phyloP scores from a whole-genome alignment of 345 rosid genomes.

The Geranium brycei region DNA sequence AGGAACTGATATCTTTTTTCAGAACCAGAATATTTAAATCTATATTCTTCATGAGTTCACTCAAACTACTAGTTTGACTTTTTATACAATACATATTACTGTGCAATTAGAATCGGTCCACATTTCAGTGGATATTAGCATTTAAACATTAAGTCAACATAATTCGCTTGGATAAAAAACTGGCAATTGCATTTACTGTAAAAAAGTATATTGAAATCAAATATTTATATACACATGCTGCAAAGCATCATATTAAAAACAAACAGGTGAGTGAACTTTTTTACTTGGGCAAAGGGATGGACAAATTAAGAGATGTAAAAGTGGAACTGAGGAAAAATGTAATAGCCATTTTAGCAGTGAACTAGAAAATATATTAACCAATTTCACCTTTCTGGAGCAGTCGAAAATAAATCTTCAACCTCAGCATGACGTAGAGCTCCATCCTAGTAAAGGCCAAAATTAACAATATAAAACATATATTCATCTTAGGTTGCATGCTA shows the following conservation, averaged over 20 bases:
- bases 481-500: not conserved
- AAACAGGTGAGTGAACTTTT: not conserved
- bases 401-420: constrained; percentile 56
- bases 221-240: not conserved
- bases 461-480: constrained; percentile 8
- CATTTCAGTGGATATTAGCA: not conserved
- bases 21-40: not conserved
- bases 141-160: too few species aligned
- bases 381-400: constrained; percentile 68
- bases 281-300: not conserved
- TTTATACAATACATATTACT: too few species aligned
- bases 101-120: not conserved
- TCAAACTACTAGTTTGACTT: not conserved
- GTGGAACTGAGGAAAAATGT: not conserved
- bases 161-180: not conserved
- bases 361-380: not conserved
- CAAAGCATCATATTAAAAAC: not conserved
- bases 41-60: not conserved
- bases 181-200: not conserved
- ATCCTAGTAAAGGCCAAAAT: constrained; percentile 37
- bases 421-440: constrained; percentile 52
- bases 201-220: not conserved
- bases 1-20: not conserved
- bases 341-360: not conserved
- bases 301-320: not conserved